Percentiles rank a stretch among this genome's conserved stretches.
These are phyloP conservation scores for Geotrichum histeridarum DNA, from an alignment of 1,139 yeast species.

Conservation along the genomic window DNA sequence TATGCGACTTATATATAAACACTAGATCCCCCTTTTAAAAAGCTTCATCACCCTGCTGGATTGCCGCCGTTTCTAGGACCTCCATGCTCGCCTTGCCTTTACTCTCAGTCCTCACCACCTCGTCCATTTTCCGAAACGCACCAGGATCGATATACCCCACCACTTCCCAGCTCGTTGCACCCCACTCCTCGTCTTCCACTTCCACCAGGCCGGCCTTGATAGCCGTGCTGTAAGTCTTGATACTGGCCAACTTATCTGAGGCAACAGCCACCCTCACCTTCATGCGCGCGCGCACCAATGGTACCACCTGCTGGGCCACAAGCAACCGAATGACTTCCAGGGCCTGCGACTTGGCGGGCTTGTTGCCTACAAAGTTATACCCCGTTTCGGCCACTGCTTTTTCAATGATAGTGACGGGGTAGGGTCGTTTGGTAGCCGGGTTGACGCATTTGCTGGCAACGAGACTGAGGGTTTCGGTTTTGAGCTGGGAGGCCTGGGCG, in stretches of 20 bases:
- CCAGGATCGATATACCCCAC: conserved; percentile 85
- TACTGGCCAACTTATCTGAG: conserved; percentile 42
- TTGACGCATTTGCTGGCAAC: conserved; percentile 89
- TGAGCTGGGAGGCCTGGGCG: conserved; percentile 66
- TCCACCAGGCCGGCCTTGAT: conserved; percentile 50
- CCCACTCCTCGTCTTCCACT: conserved; percentile 50
- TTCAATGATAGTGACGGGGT: conserved; percentile 90
- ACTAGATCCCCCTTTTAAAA: conserved; percentile 20
- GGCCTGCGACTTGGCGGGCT: conserved; percentile 83
- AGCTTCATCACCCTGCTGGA: conserved; percentile 50
- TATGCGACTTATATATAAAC: neutral
- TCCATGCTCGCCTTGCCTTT: conserved; percentile 64
- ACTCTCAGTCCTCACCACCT: conserved; percentile 51
- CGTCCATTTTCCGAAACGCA: conserved; percentile 64
- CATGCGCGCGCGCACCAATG: conserved; percentile 94
- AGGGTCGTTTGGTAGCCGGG: conserved; percentile 82
- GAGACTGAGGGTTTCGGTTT: conserved; percentile 75
- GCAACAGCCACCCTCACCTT: conserved; percentile 56
- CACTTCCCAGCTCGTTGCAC: conserved; percentile 50
- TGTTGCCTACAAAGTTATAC: conserved; percentile 72
- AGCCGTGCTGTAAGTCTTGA: conserved; percentile 46
- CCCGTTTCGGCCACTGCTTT: conserved; percentile 78
- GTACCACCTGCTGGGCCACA: conserved; percentile 74
- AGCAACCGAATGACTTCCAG: conserved; percentile 81
- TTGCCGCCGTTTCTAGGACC: conserved; percentile 85